Evolutionary conservation across 306 rosid genomes (phyloP), one percentile per base, ranked within the genome.

Genomic region (Arachis stenosperma): DNA sequence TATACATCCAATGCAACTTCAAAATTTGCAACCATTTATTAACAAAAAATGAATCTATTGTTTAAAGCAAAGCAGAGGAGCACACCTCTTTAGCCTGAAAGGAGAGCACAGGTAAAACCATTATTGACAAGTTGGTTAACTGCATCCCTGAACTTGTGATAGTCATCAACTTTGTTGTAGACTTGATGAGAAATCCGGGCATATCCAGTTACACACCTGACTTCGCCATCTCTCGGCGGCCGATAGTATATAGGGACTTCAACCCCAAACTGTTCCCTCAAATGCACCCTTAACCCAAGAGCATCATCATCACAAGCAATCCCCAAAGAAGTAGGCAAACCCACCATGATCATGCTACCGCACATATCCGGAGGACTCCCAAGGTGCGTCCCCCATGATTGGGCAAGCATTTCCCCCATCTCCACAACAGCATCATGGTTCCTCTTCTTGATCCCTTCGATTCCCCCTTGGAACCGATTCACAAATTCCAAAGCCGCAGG

Each of bases 161-260:
- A 95, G 70, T 95, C 98, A 13, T 90, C 92, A 43, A 74, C 84
- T 76, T 72, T 90, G 73, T 95, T 95, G 83, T 95, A 95, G 10
- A 92, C 92, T 70, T 95, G 99, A 81, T 95, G 81, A 58, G 97
- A 92, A 83, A 95, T 95, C 37, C 99, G 82, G 6, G 93, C 94
- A 82, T 95, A 95, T 40, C 97, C 99, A 5, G 95, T 95, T 6
- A 86, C 30, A 7, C 71, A n/a, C 7, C 75, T 86, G 46, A 77
- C 75, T 81, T 90, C 97, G 47, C 82, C 91, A 37, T 87, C 86
- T 75, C 43, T 84, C 0, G 92, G 88, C 0, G 90, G 78, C 43
- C 97, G 84, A 56, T 78, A 90, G 69, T 95, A 95, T 6, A 95
- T 75, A 0, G 98, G 98, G 11, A 90, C 92, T 76, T 95, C 99